Base-by-base conservation (phyloP, 1,139 yeast species). In the Suhomyces coccinellae region DNA sequence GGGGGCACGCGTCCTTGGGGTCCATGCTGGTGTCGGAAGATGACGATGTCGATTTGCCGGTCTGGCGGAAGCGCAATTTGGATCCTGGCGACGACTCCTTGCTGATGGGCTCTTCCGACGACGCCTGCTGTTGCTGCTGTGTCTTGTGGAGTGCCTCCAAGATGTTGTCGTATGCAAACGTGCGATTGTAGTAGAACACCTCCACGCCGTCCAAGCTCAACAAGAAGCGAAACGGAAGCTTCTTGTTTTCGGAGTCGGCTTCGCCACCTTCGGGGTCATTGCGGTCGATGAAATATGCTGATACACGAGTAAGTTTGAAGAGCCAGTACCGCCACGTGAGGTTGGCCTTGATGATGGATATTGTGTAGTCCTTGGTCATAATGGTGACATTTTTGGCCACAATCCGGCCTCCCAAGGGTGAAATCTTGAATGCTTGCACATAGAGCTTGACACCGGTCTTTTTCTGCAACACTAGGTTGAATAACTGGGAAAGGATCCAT, bases 281-380 rank as follows among this genome's bases (percentile, higher is more conserved):
- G 3, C 58, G 57, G 32, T 61, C 53, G 13, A 61, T 55, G 35
- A 56, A 58, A 45, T 67, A 71, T 30, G 72, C 77, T 1, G 83
- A 72, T 32, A 71, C 57, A 53, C 86, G 70, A 3, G 83, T 77
- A 15, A 70, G 61, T 5, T 70, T 69, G 44, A 87, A 57, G 15
- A 73, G 69, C 98, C 98, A 93, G 62, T 89, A 93, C 49, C 95
- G 65, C 98, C 98, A 93, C 0, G 96, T 87, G 28, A 93, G 61
- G 52, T 82, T 80, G 4, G 91, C 83, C 51, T 84, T 83, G 17
- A 87, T 74, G 2, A 87, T 73, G 7, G 89, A 78, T 2, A 87
- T 61, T 2, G 96, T 81, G 51, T 81, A 81, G 63, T 91, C 86
- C 39, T 81, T 73, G 11, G 89, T 86, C 10, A 85, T 78, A 17